Conservation (phyloP, 2,329 filamentous ascomycete species). For the Metarhizium rileyi region DNA sequence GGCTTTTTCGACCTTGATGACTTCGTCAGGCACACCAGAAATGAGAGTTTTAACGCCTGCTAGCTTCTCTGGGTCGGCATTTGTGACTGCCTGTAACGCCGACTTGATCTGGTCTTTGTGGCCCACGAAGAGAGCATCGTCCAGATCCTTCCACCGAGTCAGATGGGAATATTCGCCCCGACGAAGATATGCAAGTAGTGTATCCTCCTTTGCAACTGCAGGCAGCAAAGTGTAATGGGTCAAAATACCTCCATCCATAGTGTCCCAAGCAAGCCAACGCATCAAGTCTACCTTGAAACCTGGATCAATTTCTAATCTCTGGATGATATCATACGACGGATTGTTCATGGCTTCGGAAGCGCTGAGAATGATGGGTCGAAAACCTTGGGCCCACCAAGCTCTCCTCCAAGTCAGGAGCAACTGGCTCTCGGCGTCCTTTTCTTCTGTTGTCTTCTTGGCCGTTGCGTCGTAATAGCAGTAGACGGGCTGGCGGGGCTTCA, state of each 20-base stretch:
- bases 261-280: conserved; percentile 87
- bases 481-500: conserved; percentile 59
- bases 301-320: conserved; percentile 49
- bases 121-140: conserved; percentile 64
- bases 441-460: conserved; percentile 49
- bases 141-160: conserved; percentile 64
- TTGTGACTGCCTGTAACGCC: conserved; percentile 50
- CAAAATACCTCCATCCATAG: conserved; percentile 77
- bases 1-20: conserved; percentile 55
- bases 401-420: conserved; percentile 80
- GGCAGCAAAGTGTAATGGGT: conserved; percentile 73
- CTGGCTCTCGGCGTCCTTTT: conserved; percentile 64
- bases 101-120: conserved; percentile 52
- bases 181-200: conserved; percentile 61
- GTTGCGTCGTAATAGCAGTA: conserved; percentile 86
- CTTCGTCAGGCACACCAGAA: conserved; percentile 46
- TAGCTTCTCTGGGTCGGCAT: conserved; percentile 35
- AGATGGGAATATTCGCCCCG: conserved; percentile 64
- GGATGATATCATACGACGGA: conserved; percentile 63
- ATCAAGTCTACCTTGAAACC: conserved; percentile 61
- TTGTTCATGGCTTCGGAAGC: conserved; percentile 75
- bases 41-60: conserved; percentile 53
- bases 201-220: conserved; percentile 68
- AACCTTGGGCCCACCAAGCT: conserved; percentile 93
- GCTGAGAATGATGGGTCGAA: conserved; percentile 73